Base-by-base conservation (phyloP, 1,284 basidiomycete species). In the Tilletia setariae region DNA sequence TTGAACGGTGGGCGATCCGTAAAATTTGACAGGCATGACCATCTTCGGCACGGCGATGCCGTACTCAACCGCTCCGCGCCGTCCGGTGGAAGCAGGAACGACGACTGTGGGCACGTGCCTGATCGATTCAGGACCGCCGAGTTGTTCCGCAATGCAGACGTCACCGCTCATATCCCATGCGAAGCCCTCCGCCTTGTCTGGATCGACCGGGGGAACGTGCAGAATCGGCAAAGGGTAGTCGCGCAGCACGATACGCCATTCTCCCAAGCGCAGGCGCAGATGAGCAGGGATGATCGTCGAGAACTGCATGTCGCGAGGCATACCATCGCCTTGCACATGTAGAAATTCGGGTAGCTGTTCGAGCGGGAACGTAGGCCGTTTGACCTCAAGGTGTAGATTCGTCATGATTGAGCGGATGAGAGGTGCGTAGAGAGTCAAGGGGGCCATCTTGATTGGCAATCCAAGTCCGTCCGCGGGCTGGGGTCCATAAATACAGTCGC, bases 21-120 rank as follows among this genome's bases (percentile, higher is more conserved):
- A 98, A 25, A 90, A 91, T 84, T 98, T 98, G 76, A 94, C 90
- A 0, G 94, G 91, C 91, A 95, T 95, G 68, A 94, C 90, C 0
- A 93, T 94, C 83, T 95, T 97, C 0, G 93, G 93, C 40, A 97
- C 87, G 46, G 85, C 81, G 25, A 96, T 84, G 4, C 85, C 84
- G 65, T 94, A 87, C 9, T 88, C 85, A 2, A 85, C 82, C 23
- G 88, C 86, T 21, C 87, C 88, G 15, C 67, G 53, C 15, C 65
- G 69, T 47, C 88, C 78, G 1, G 76, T 75, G 0, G 77, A 71
- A 4, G 77, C 79, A 4, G 79, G 79, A 35, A 82, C 76, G 21
- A 82, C 69, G 32, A 76, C 71, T 7, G 76, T 76, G 2, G 74
- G 76, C 15, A 81, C 76, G 61, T 81, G 75, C 15, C 79, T 69